A percentile compares a stretch with the other conserved stretches of the same genome.
Evolutionary conservation across 768 basidiomycete species (phyloP).

Genomic region (Cyclocybe cylindracea): DNA sequence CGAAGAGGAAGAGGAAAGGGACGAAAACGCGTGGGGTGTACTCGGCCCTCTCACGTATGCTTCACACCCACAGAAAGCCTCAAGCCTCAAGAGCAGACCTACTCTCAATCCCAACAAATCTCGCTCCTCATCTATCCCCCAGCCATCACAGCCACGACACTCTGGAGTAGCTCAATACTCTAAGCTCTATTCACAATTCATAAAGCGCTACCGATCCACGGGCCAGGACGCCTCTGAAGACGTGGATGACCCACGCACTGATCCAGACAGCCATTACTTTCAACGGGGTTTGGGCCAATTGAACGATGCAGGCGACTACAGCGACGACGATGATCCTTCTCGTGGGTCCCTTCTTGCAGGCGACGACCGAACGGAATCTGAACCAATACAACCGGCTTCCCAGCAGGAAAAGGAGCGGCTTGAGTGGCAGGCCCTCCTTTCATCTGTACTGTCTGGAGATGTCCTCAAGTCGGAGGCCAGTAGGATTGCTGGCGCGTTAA

Average conservation of each 20-base stretch:
- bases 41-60: conserved; percentile 33
- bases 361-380: conserved; percentile 51
- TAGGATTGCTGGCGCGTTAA: conserved; percentile 80
- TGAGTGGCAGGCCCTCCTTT: conserved; percentile 96
- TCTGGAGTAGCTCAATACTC: conserved; percentile 36
- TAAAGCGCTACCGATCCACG: conserved; percentile 68
- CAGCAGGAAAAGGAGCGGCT: conserved; percentile 78
- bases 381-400: conserved; percentile 66
- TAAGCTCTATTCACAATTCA: conserved; percentile 80
- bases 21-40: conserved; percentile 36
- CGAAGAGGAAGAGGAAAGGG: conserved; percentile 48
- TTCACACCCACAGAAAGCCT: conserved; percentile 29
- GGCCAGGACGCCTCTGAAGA: conserved; percentile 43
- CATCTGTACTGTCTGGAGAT: conserved; percentile 91
- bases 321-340: conserved; percentile 71
- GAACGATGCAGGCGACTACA: conserved; percentile 68
- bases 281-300: conserved; percentile 70
- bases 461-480: conserved; percentile 95
- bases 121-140: conserved; percentile 24
- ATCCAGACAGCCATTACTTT: conserved; percentile 84
- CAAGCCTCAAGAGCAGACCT: conserved; percentile 26
- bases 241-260: conserved; percentile 70
- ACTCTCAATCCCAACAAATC: conserved; percentile 27
- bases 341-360: conserved; percentile 38
- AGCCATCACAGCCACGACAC: conserved; percentile 16